These are phyloP conservation scores for Pistacia atlantica DNA, from an alignment of 345 rosid genomes.

Conservation along the genomic window DNA sequence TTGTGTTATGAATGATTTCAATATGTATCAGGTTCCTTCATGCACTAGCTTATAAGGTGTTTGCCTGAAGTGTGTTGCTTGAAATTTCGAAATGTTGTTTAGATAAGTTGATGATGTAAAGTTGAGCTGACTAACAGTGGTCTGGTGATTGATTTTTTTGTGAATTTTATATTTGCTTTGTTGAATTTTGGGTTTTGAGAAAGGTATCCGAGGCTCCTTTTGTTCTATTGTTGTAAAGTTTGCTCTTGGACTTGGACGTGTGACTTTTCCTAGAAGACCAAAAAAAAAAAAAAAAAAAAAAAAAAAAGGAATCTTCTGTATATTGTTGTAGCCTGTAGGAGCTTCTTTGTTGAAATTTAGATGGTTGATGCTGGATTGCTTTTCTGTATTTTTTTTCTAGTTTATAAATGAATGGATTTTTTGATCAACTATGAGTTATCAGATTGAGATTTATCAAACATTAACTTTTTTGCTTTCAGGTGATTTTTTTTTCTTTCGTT, in stretches of 20 bases:
- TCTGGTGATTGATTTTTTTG: not conserved
- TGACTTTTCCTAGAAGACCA: not conserved
- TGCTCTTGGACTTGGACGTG: not conserved
- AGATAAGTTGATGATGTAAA: not conserved
- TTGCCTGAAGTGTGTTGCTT: slow-evolving; percentile 2
- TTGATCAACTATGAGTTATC: not conserved
- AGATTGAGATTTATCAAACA: not conserved
- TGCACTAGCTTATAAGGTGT: not conserved
- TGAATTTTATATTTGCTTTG: not conserved
- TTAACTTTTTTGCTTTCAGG: not conserved
- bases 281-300: not conserved
- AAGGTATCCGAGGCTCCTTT: not conserved
- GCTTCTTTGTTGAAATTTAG: not conserved
- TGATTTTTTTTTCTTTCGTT: not conserved
- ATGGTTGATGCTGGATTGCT: not conserved
- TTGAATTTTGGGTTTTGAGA: not conserved
- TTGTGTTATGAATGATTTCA: not conserved
- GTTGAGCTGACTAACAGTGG: not conserved
- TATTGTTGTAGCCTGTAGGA: not conserved
- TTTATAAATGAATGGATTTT: not conserved
- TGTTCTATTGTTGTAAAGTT: not conserved
- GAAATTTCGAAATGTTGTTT: slow-evolving; percentile 3
- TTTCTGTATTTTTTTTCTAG: not conserved
- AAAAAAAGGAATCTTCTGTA: not conserved
- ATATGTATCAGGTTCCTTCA: not conserved